These are phyloP conservation scores for Puccinia novopanici DNA, from an alignment of 1,284 basidiomycete genomes.

Conservation along the genomic window DNA sequence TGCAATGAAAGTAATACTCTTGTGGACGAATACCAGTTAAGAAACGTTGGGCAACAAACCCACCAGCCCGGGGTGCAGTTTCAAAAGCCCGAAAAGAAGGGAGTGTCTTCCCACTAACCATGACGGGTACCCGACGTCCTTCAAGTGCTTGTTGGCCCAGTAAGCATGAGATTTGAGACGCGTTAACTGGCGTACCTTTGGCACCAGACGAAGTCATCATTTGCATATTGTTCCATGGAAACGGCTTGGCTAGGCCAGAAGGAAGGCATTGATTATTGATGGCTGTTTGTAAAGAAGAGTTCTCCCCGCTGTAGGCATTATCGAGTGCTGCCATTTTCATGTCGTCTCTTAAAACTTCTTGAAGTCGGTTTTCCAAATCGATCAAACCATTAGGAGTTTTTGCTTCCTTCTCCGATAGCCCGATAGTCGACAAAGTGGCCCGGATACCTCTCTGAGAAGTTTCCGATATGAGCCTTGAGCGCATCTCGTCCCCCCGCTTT, in stretches of 20 bases:
- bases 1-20: constrained; percentile 99
- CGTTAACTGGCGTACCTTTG: constrained; percentile 96
- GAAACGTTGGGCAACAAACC: constrained; percentile 99
- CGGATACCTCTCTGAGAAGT: constrained; percentile 76
- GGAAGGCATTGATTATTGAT: constrained; percentile 74
- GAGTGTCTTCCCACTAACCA: constrained; percentile 98
- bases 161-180: constrained; percentile 93
- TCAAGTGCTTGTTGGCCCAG: constrained; percentile 97
- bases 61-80: constrained; percentile 93
- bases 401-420: constrained; percentile 79
- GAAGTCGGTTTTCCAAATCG: constrained; percentile 67
- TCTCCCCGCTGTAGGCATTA: constrained; percentile 82
- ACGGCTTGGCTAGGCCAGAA: constrained; percentile 81
- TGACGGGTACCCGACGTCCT: constrained; percentile 95
- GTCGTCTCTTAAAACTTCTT: constrained; percentile 95
- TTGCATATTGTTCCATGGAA: constrained; percentile 99
- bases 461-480: constrained; percentile 71
- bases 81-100: constrained; percentile 97
- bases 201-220: constrained; percentile 98
- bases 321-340: constrained; percentile 95
- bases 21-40: constrained; percentile 97
- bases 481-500: constrained; percentile 72
- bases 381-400: constrained; percentile 62
- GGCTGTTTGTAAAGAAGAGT: constrained; percentile 87
- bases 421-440: constrained; percentile 72